Percentiles rank a stretch among this genome's conserved stretches.
Conservation (phyloP, 352 stramenopile genomes). For the Hyphochytrium catenoides region DNA sequence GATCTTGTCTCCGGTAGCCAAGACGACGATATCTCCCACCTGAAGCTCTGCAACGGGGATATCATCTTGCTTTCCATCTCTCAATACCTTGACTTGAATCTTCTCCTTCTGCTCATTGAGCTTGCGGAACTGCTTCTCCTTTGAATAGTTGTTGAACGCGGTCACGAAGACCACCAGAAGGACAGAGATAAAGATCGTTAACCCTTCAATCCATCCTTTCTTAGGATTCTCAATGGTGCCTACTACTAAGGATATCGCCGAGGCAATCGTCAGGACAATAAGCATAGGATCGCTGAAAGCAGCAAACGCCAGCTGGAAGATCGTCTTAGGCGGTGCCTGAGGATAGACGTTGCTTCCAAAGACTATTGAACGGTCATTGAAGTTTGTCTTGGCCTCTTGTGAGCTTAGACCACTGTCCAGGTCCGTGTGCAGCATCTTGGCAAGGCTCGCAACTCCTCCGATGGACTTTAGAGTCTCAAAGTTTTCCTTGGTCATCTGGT, state of each 20-base stretch:
- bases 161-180: constrained; percentile 81
- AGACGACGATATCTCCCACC: constrained; percentile 64
- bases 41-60: constrained; percentile 38
- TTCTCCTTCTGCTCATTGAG: constrained; percentile 66
- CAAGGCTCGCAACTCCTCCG: constrained; percentile 23
- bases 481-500: constrained; percentile 53
- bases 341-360: constrained; percentile 37
- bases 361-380: constrained; percentile 20
- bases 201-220: constrained; percentile 78
- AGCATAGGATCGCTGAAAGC: constrained; percentile 67
- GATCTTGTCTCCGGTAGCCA: constrained; percentile 77
- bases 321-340: constrained; percentile 45
- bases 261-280: constrained; percentile 61
- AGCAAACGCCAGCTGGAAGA: constrained; percentile 52
- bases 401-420: constrained; percentile 27
- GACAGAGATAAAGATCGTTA: constrained; percentile 78
- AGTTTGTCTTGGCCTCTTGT: constrained; percentile 26
- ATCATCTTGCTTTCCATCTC: constrained; percentile 29
- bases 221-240: constrained; percentile 42
- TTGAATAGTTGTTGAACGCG: constrained; percentile 86
- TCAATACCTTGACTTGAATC: constrained; percentile 49
- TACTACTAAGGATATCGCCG: constrained; percentile 53
- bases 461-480: constrained; percentile 26
- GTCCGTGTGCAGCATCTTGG: constrained; percentile 35
- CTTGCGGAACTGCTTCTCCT: constrained; percentile 65